Conservation (phyloP, 139 green algal species). For the Chlamydomonas sphaeroides region DNA sequence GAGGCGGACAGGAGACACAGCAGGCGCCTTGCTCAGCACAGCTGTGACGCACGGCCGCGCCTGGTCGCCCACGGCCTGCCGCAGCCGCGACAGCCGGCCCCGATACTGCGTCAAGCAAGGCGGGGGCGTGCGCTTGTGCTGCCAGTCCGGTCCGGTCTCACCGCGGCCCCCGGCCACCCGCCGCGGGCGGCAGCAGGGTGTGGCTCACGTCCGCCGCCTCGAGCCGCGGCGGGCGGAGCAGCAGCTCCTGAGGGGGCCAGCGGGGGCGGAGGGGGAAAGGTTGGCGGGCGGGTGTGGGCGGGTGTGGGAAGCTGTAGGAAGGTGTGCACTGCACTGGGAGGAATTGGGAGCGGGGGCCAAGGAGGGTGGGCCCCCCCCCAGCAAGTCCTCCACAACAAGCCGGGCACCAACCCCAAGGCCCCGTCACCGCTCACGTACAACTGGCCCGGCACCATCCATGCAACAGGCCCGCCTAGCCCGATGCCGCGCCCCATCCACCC, state of each 20-base stretch:
- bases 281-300: neutral
- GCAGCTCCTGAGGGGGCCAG: neutral
- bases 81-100: neutral
- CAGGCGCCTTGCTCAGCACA: neutral
- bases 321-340: too few species aligned
- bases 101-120: neutral
- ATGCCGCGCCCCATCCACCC: neutral
- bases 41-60: neutral
- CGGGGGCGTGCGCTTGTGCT: neutral
- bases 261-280: neutral
- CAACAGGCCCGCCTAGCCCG: too few species aligned
- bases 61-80: neutral
- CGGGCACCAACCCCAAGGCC: neutral
- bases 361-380: neutral
- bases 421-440: neutral
- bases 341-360: neutral
- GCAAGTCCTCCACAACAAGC: neutral
- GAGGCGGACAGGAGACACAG: too few species aligned
- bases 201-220: conserved; percentile 9
- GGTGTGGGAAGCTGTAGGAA: too few species aligned
- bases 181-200: too few species aligned
- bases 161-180: too few species aligned
- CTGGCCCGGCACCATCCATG: neutral
- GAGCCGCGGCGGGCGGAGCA: conserved; percentile 9
- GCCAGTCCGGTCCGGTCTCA: too few species aligned